Evolutionary conservation across 768 basidiomycete species (phyloP), one percentile per base, ranked within the genome.

Genomic region (Saitozyma podzolica): DNA sequence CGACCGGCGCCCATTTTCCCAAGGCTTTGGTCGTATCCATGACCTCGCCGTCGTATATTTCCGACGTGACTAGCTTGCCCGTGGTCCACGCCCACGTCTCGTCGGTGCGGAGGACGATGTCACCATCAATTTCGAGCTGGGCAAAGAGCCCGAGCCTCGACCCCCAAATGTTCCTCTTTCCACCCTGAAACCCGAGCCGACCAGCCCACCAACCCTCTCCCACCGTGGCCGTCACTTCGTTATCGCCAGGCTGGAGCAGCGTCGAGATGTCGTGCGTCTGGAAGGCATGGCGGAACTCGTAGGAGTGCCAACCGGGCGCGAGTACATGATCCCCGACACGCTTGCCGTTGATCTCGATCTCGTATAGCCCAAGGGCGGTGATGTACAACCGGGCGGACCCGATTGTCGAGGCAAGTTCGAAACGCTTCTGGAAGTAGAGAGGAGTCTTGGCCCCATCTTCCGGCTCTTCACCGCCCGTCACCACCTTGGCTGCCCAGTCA

Each of bases 301-400:
- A 74, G 40, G 62, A 65, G 47, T 67, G 65, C 73, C 73, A 74
- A 10, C 73, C 73, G 17, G 73, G 73, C 3, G 71, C 62, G n/a
- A 72, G 47, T 40, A 70, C 53, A 14, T 74, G 65, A 29, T 72
- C 63, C 13, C 68, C 71, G 39, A 74, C 53, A 17, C 40, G 50
- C 20, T 49, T 20, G 40, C 73, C 73, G 61, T 74, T 74, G 59
- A 73, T 62, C 17, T 58, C 50, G 8, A 68, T 48, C 45, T 74
- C 58, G 52, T 74, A 74, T 8, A 69, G 50, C 8, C 73, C 73
- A 10, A 65, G 58, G 9, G 73, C 73, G 10, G 73, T 74, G 45
- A 65, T 68, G 56, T 74, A 72, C 20, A 74, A 45, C 20, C 72
- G 50, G n/a, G 67, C 65, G 29, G 6, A 13, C 14, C 13, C 13